Base-by-base conservation (phyloP, 2,329 filamentous ascomycete genomes). In the Aphanoascus verrucosus region DNA sequence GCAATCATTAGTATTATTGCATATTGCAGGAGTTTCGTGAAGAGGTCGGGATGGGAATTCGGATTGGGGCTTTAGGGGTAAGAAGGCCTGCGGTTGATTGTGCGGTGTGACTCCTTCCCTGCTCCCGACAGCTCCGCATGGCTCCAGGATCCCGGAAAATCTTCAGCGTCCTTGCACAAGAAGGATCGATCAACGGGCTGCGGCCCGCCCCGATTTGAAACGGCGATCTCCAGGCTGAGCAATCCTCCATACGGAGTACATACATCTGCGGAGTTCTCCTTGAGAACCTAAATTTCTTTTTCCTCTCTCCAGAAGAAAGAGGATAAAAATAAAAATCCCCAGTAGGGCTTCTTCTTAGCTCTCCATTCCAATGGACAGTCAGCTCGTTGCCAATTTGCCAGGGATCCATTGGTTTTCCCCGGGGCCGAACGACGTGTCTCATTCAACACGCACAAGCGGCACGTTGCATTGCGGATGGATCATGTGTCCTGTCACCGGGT, bases 401-500 rank as follows among this genome's bases (percentile, higher is more conserved):
- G n/a, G 38, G 40, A 28, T 23, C 40, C 35, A 44, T 44, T 51
- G 49, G 41, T 28, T 23, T n/a, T 19, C 15, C 37, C 11, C 23
- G 38, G 50, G 9, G 19, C 50, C 38, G 50, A 17, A 41, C 32
- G 42, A 52, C 34, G 50, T 17, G 44, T 41, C 32, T 17, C 31
- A 9, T 19, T 19, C 15, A 31, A 17, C 38, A 53, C 55, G 55
- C 55, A 57, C 15, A 34, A 40, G 55, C 55, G 55, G 53, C 49
- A 51, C 49, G 45, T 53, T 55, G 55, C 55, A 57, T 57, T 49
- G 48, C 49, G 34, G 44, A 34, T 11, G 42, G 52, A 48, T 57
- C 55, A 57, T 57, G 55, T 57, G 55, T 49, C 46, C 28, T 56
- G 42, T 44, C 49, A 44, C 32, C 49, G 49, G 37, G 48, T 34